A percentile compares a stretch with the other conserved stretches of the same genome.
Conservation (phyloP, 163 green algal species). For the Trebouxiophyceae sp. region DNA sequence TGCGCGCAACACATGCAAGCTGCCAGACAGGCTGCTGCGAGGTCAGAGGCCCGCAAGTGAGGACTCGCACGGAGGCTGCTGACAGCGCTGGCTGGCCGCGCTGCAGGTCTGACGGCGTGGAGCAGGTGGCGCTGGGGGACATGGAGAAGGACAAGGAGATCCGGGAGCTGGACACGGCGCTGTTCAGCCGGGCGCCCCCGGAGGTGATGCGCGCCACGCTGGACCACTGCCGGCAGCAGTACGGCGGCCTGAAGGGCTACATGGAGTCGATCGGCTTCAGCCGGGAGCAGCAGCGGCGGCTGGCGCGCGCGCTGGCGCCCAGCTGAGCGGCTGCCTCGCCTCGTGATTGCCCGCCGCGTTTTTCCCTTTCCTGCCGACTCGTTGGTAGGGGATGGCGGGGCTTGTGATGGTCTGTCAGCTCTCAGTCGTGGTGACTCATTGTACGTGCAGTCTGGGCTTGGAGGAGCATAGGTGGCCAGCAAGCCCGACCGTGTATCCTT, state of each 20-base stretch:
- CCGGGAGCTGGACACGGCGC: constrained; percentile 26
- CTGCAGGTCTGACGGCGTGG: constrained; percentile 29
- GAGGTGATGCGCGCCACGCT: constrained; percentile 34
- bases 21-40: neutral
- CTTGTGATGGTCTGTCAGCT: too few relatives aligned
- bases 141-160: constrained; percentile 33
- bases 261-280: constrained; percentile 33
- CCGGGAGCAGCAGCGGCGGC: constrained; percentile 16
- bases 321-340: too few relatives aligned
- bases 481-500: too few relatives aligned
- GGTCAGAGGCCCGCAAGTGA: neutral
- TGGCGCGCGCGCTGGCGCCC: constrained; percentile 4
- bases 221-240: constrained; percentile 9
- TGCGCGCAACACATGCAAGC: neutral
- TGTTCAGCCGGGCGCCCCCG: constrained; percentile 39
- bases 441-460: too few relatives aligned
- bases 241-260: constrained; percentile 32
- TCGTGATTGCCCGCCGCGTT: too few relatives aligned
- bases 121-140: constrained; percentile 37
- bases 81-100: neutral
- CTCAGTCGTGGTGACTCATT: too few relatives aligned
- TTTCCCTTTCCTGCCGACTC: too few relatives aligned
- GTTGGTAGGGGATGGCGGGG: too few relatives aligned
- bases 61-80: neutral
- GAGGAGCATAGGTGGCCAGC: too few relatives aligned